Conservation (phyloP, 805 yeast genomes). For the Kodamaea nitidulidarum region DNA sequence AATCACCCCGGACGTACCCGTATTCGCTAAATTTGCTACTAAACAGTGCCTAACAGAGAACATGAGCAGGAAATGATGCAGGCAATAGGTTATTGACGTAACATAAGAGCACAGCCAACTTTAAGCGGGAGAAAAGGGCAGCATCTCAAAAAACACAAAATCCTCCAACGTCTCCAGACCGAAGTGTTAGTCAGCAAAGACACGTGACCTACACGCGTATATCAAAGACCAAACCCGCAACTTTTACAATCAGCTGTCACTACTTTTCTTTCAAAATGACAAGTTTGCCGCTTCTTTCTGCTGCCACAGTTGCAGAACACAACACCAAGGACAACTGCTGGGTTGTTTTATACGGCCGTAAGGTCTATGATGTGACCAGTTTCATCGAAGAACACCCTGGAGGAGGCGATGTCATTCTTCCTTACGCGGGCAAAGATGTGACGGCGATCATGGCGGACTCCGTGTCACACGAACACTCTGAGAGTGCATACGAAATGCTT, state of each 20-base stretch:
- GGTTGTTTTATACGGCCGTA: constrained; percentile 77
- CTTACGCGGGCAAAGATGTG: constrained; percentile 56
- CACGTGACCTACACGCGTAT: neutral
- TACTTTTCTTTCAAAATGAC: neutral
- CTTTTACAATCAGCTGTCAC: neutral
- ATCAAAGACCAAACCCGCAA: neutral
- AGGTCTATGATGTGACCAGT: constrained; percentile 77
- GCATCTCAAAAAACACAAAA: too few relatives aligned
- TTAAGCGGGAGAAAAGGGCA: too few relatives aligned
- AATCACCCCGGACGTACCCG: too few relatives aligned
- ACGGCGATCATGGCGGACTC: constrained; percentile 76
- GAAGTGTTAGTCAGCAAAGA: too few relatives aligned
- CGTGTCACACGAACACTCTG: constrained; percentile 73
- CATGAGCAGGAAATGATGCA: too few relatives aligned
- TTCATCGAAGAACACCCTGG: constrained; percentile 73
- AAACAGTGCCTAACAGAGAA: too few relatives aligned
- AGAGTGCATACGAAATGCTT: constrained; percentile 79
- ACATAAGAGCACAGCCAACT: too few relatives aligned
- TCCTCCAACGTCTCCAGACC: too few relatives aligned
- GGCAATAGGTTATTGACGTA: too few relatives aligned
- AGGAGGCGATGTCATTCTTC: constrained; percentile 55
- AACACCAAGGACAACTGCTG: constrained; percentile 56
- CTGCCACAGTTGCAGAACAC: constrained; percentile 50
- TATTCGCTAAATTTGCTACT: too few relatives aligned
- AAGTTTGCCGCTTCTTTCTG: constrained; percentile 58